phyloP scores from a whole-genome alignment of 1,284 basidiomycete genomes.

The Cryptococcus jaspeensis region DNA sequence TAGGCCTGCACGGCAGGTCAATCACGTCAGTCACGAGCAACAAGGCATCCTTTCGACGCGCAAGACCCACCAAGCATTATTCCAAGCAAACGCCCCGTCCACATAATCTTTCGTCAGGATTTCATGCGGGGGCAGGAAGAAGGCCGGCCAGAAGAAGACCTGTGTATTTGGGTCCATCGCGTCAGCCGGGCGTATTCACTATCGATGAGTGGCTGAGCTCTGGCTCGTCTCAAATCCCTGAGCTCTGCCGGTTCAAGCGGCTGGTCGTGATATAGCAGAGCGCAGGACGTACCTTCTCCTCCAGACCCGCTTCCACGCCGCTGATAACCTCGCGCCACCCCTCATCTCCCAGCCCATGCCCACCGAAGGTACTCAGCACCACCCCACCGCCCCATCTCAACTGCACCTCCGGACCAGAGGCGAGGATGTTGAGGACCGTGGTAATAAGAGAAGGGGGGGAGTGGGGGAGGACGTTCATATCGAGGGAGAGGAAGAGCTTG shows the following conservation, averaged over 20 bases:
- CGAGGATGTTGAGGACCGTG: slow-evolving; percentile 15
- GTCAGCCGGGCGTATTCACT: no score
- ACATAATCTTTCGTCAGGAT: slow-evolving; percentile 34
- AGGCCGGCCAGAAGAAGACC: slow-evolving; percentile 49
- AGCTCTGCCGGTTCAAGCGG: not conserved
- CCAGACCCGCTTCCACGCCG: slow-evolving; percentile 21
- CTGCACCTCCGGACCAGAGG: slow-evolving; percentile 8
- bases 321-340: slow-evolving; percentile 42
- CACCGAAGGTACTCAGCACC: slow-evolving; percentile 46
- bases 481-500: slow-evolving; percentile 46
- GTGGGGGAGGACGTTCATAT: slow-evolving; percentile 48
- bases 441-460: slow-evolving; percentile 19
- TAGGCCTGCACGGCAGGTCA: slow-evolving; percentile 30
- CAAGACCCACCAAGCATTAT: slow-evolving; percentile 47
- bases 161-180: slow-evolving; percentile 7
- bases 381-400: slow-evolving; percentile 24
- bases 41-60: not conserved
- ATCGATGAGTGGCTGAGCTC: not conserved
- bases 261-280: not conserved
- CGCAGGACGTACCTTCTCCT: slow-evolving; percentile 22
- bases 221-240: not conserved
- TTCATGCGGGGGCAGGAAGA: slow-evolving; percentile 45
- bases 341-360: slow-evolving; percentile 36
- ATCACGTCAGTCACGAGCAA: not conserved
- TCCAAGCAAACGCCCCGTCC: slow-evolving; percentile 49